Conservation (phyloP, 2,329 filamentous ascomycete genomes). For the Scorias spongiosa region DNA sequence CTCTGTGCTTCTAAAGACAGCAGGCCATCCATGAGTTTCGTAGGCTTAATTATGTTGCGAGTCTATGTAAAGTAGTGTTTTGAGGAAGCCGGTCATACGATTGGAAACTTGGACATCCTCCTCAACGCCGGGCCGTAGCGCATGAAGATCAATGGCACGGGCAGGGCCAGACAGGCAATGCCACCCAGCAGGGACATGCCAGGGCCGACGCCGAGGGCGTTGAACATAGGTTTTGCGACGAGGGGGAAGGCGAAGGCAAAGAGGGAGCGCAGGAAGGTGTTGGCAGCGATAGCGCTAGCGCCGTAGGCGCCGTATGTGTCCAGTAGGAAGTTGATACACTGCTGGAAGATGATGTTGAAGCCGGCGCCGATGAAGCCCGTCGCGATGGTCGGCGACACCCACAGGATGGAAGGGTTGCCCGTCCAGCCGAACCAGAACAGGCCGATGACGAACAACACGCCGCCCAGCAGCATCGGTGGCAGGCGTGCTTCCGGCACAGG, state of each 20-base stretch:
- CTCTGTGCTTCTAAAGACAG: too few relatives aligned
- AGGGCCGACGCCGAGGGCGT: constrained; percentile 42
- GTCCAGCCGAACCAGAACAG: constrained; percentile 19
- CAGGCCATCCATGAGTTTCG: too few relatives aligned
- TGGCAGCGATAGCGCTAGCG: constrained; percentile 50
- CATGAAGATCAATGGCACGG: constrained; percentile 29
- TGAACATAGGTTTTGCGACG: constrained; percentile 43
- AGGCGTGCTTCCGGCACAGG: constrained; percentile 29
- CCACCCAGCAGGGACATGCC: constrained; percentile 42
- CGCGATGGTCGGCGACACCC: constrained; percentile 13
- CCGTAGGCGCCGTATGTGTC: constrained; percentile 45
- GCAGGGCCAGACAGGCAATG: constrained; percentile 31
- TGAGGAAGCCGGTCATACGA: too few relatives aligned
- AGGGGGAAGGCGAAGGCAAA: constrained; percentile 44
- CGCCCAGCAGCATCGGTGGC: constrained; percentile 10
- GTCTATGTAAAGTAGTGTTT: too few relatives aligned
- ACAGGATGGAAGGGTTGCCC: constrained; percentile 11
- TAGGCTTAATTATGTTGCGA: too few relatives aligned
- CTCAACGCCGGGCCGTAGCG: constrained; percentile 33
- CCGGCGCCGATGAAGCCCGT: constrained; percentile 14
- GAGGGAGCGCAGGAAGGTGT: constrained; percentile 41
- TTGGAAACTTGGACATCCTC: constrained; percentile 19
- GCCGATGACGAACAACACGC: constrained; percentile 10
- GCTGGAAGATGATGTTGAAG: constrained; percentile 17
- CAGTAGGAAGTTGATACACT: constrained; percentile 41